Evolutionary conservation across 2,329 filamentous ascomycete genomes (phyloP).

Genomic region (Lasiodiplodia citricola): DNA sequence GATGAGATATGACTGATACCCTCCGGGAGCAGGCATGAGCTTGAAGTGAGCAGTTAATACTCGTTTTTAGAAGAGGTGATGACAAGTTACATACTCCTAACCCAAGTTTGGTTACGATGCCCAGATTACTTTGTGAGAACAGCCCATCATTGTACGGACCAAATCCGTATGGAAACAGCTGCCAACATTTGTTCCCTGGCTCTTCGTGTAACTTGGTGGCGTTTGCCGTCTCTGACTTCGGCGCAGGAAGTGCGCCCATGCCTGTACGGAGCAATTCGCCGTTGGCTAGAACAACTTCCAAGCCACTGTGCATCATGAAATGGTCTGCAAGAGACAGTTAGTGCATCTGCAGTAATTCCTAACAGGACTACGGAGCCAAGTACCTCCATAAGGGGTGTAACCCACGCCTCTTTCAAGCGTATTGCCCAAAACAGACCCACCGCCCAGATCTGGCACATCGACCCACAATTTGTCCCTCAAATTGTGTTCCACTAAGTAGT

Average conservation of each 20-base stretch:
- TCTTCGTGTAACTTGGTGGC: conserved; percentile 26
- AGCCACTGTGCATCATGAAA: conserved; percentile 51
- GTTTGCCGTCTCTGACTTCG: conserved; percentile 31
- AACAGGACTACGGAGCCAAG: conserved; percentile 48
- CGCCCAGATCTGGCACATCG: conserved; percentile 45
- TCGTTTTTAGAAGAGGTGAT: too few relatives aligned
- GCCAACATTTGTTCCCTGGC: conserved; percentile 35
- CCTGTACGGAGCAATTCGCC: conserved; percentile 48
- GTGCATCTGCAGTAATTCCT: conserved; percentile 47
- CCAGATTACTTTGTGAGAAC: conserved; percentile 44
- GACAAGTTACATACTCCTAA: conserved; percentile 35
- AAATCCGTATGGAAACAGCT: conserved; percentile 44
- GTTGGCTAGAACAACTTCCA: conserved; percentile 51
- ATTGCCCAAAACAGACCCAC: conserved; percentile 43
- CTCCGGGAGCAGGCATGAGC: conserved; percentile 60
- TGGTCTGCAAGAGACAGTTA: conserved; percentile 48
- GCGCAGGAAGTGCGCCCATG: conserved; percentile 46
- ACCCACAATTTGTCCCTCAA: conserved; percentile 50
- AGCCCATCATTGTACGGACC: conserved; percentile 45
- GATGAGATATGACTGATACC: conserved; percentile 51
- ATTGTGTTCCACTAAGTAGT: conserved; percentile 47
- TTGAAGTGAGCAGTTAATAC: conserved; percentile 17
- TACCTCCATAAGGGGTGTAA: conserved; percentile 42
- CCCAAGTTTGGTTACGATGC: conserved; percentile 56
- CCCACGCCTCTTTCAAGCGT: conserved; percentile 43